Evolutionary conservation across 441 rosid genomes (phyloP), one percentile per base, ranked within the genome.

Genomic region (Bocquillonia castaneifolia): DNA sequence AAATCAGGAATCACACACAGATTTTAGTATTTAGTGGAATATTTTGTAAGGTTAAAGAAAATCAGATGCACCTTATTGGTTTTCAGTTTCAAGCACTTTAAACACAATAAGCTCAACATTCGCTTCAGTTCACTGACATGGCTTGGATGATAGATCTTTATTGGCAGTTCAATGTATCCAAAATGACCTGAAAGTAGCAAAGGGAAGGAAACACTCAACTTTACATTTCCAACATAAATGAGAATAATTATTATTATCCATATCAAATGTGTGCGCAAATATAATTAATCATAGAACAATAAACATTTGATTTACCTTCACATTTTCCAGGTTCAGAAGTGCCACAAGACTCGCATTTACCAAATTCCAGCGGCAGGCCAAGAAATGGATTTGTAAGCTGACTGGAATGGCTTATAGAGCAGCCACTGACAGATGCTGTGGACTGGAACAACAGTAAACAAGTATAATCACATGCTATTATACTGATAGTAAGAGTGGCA

Each of bases 321-420:
- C 98, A 95, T 75, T 89, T 76, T 51, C 91, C 93, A 15, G 84
- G 72, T 73, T 92, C 99, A 25, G 95, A 78, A 7, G 96, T 83
- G 57, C 99, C 96, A 71, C 99, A 92, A 40, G 99, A 84, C 63
- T 87, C 96, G 59, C 99, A 95, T 79, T 88, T 90, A 1, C 99
- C 98, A 80, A 82, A 85, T 61, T 92, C 96, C 2, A 95, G 82
- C 2, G 99, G 99, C 81, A 95, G 73, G 23, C 99, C 99, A 66
- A 95, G 92, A 76, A 84, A 92, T 13, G 98, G 79, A 77, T 95
- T 95, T 17, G 86, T 77, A 5, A 92, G 85, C 78, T 92, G 98
- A 80, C 80, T 86, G 14, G 87, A 73, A 77, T 95, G 97, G 63
- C 83, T 83, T 45, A 91, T 89, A 13, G 92, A 68, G 62, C 84